These are phyloP conservation scores for Globisporangium takayamanum DNA, from an alignment of 352 stramenopile species.

Conservation along the genomic window DNA sequence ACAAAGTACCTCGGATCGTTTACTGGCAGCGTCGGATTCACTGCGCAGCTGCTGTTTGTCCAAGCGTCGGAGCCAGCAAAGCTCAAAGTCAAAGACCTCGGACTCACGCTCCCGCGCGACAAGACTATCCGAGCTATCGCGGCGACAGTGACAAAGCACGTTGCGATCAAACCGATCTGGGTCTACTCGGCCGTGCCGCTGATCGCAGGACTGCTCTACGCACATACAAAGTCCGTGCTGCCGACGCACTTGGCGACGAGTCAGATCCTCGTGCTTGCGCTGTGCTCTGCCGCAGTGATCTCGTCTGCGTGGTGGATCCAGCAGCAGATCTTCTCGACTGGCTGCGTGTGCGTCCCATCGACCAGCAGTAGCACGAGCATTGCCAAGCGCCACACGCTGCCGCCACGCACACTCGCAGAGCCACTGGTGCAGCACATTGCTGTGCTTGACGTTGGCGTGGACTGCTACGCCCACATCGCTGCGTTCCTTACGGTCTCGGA, in stretches of 20 bases:
- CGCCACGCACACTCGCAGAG: not conserved
- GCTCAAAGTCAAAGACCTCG: not conserved
- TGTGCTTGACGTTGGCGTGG: conserved; percentile 14
- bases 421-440: not conserved
- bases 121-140: conserved; percentile 9
- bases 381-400: not conserved
- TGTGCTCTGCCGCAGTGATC: conserved; percentile 33
- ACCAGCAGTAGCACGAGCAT: not conserved
- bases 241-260: conserved; percentile 20
- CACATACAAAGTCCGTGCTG: conserved; percentile 23
- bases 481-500: conserved; percentile 30
- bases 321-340: conserved; percentile 29
- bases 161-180: conserved; percentile 12
- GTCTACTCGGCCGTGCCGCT: conserved; percentile 15
- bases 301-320: conserved; percentile 37
- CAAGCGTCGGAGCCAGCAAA: conserved; percentile 21
- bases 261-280: conserved; percentile 23
- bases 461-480: conserved; percentile 31
- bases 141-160: conserved; percentile 9
- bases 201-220: conserved; percentile 16
- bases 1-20: conserved; percentile 43
- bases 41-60: conserved; percentile 39
- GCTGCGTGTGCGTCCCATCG: not conserved
- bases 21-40: conserved; percentile 38
- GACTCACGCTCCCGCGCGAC: not conserved